Evolutionary conservation across 331 rosid species (phyloP).

Genomic region (Pyracantha coccinea): DNA sequence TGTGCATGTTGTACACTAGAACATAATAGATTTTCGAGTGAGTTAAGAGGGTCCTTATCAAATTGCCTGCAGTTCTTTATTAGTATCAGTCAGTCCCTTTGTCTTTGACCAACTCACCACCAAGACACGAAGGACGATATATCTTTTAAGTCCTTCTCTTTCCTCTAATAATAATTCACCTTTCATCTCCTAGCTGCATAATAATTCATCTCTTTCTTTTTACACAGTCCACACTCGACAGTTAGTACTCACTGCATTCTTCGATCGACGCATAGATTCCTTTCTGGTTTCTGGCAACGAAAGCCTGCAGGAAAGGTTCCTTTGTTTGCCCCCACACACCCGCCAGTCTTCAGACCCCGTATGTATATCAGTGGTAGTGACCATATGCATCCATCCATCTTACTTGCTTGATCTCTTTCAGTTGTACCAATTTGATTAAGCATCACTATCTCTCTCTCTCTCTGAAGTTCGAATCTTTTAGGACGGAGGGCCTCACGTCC

Average conservation of each 20-base stretch:
- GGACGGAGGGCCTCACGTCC: conserved; percentile 13
- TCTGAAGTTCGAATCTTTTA: conserved; percentile 19
- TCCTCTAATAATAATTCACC: not conserved
- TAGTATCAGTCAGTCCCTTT: not conserved
- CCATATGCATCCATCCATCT: not conserved
- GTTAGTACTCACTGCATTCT: conserved; percentile 6
- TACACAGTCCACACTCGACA: not conserved
- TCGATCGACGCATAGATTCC: conserved; percentile 22
- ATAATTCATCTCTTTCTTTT: conserved; percentile 8
- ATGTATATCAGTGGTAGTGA: not conserved
- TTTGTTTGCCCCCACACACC: conserved; percentile 10
- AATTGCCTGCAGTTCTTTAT: not conserved
- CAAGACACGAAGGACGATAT: not conserved
- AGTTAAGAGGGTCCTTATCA: not conserved
- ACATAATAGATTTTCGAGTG: too few species aligned
- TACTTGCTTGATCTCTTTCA: not conserved
- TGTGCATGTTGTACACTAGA: too few species aligned
- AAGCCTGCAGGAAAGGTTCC: conserved; percentile 9
- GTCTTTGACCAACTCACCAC: conserved; percentile 14
- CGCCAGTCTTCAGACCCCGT: too few species aligned
- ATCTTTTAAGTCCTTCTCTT: too few species aligned
- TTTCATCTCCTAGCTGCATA: not conserved
- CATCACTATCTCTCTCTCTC: not conserved
- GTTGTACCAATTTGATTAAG: not conserved
- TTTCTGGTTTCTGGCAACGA: conserved; percentile 10